Percentiles rank a stretch among this genome's conserved stretches.
These are phyloP conservation scores for Opeltia flavorubescens DNA, from an alignment of 495 filamentous ascomycete species.

Conservation along the genomic window DNA sequence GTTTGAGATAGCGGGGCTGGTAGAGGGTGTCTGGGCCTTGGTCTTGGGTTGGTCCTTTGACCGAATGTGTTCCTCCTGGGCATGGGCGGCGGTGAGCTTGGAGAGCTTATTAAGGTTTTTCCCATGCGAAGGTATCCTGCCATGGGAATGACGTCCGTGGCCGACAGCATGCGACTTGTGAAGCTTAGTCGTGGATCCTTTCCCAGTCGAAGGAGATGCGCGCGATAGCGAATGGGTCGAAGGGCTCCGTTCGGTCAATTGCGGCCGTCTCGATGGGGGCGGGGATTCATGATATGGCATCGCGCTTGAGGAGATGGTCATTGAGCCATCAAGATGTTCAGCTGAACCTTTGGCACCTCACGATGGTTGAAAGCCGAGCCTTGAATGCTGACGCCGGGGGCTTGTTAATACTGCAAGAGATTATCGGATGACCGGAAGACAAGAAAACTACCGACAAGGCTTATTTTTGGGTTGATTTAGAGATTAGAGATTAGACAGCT, in stretches of 20 bases:
- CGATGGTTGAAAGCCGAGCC: not conserved
- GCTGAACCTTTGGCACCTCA: not conserved
- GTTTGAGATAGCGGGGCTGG: constrained; percentile 10
- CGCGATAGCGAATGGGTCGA: constrained; percentile 13
- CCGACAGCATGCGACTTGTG: constrained; percentile 17
- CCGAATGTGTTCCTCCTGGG: not conserved
- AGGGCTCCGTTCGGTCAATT: constrained; percentile 10
- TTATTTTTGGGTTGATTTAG: too few species aligned
- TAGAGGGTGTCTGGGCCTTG: constrained; percentile 12
- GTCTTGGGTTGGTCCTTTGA: constrained; percentile 9
- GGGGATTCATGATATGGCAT: constrained; percentile 11
- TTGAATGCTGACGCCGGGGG: not conserved
- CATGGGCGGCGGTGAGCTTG: constrained; percentile 13
- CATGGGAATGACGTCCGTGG: constrained; percentile 12
- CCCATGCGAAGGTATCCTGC: constrained; percentile 24
- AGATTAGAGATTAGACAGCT: too few species aligned
- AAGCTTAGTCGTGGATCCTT: constrained; percentile 4
- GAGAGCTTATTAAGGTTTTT: constrained; percentile 25
- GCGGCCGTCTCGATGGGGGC: constrained; percentile 11
- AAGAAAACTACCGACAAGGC: too few species aligned
- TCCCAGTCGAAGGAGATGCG: constrained; percentile 8
- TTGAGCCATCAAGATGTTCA: not conserved
- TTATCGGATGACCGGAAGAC: too few species aligned
- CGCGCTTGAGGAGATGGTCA: not conserved
- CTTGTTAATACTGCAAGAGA: too few species aligned